Base-by-base conservation (phyloP, 805 yeast species). In the Pichia heedii region DNA sequence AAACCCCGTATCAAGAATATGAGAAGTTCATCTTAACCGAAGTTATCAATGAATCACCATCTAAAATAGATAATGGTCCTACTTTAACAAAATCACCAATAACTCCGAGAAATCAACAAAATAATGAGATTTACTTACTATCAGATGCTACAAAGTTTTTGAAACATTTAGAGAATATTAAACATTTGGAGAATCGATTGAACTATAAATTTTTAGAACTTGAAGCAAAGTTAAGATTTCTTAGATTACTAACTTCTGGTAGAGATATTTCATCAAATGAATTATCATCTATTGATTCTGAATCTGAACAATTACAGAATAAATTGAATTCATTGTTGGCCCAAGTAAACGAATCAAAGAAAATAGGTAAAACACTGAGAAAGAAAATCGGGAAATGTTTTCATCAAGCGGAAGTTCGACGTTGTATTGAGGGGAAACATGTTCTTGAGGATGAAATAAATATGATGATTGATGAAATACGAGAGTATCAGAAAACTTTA, bases 171-270 rank as follows among this genome's bases (percentile, higher is more conserved):
- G 36, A 39, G 13, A 22, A 19, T 13, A n/a, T 49, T 10, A 40
- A 36, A 35, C 43, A 46, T 21, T 27, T 48, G n/a, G 38, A 42
- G 19, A 39, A 37, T 4, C 71, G 79, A 45, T 63, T 81, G 35
- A 78, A 79, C 52, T 79, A 79, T 48, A 72, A 79, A 44, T 83
- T 78, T 54, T 57, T 81, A 35, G 90, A 83, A 56, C 84, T 81
- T 53, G 88, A 81, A 49, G 72, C 87, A 4, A 74, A 83, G 48
- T 84, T 81, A 50, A 73, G 75, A 57, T 82, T 83, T 58, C 61
- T 83, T 32, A 61, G 83, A 32, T 63, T 67, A 22, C 61, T 82
- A 10, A 62, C 76, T 12, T 66, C 60, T 41, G 62, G 62, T 9
- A 52, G 52, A 13, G 53, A 51, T 18, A 37, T 54, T 34, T 48